Base-by-base conservation (phyloP, 768 basidiomycete genomes). In the Macrocybe gigantea region DNA sequence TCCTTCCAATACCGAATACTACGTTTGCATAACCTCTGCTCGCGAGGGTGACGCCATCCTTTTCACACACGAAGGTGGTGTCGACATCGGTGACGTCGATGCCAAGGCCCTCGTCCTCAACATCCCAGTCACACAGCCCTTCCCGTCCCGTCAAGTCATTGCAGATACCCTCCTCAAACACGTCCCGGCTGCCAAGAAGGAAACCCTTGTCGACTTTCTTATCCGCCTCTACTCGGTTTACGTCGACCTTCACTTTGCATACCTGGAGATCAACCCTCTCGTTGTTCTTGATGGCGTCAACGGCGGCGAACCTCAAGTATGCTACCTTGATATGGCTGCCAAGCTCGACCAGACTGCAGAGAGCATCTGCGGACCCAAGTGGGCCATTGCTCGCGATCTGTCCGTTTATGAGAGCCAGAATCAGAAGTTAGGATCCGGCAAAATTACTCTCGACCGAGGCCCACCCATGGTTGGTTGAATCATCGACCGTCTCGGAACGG, bases 261-360 rank as follows among this genome's bases (percentile, higher is more conserved):
- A 99, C 74, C 91, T 99, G 62, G 95, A 98, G 72, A 99, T 99
- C 71, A 99, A 98, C 79, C 96, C 96, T 38, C 82, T 99, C 47
- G 85, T 98, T 61, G 88, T 91, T 63, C 83, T 97, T 59, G 93
- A 96, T 64, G 83, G 78, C 49, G 83, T 79, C 54, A 71, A 68
- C 32, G 74, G 74, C 13, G 81, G 79, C 50, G 72, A 83, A 54
- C 83, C 86, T 37, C 81, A 80, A 53, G 92, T 98, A 60, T 86
- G 88, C 70, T 97, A 93, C 74, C 85, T 99, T 53, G 95, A 99
- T 67, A 98, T 99, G 95, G 96, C 96, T 37, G 96, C 95, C 59
- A 99, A 98, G 76, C 87, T 99, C 54, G 96, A 99, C 64, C 96
- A 98, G 73, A 98, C 96, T 6, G 96, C 96, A 38, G 95, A 99